These are phyloP conservation scores for Lentinula lateritia DNA, from an alignment of 768 basidiomycete genomes.

Conservation along the genomic window DNA sequence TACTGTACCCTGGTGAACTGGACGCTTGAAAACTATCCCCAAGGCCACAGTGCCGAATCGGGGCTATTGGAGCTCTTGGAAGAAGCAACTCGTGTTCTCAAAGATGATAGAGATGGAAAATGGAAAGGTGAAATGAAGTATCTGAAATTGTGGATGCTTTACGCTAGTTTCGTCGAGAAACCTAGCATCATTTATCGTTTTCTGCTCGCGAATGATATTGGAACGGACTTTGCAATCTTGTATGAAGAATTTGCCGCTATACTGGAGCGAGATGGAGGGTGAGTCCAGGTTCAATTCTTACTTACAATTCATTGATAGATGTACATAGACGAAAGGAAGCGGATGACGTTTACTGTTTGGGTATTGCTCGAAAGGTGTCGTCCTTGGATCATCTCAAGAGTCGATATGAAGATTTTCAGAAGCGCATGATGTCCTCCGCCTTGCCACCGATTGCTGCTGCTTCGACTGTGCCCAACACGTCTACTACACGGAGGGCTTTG, in stretches of 20 bases:
- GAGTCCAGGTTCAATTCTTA: constrained; percentile 11
- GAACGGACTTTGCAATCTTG: constrained; percentile 69
- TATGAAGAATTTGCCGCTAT: constrained; percentile 92
- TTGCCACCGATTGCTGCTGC: constrained; percentile 32
- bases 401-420: constrained; percentile 84
- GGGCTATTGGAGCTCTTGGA: constrained; percentile 91
- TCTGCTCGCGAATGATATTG: constrained; percentile 87
- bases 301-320: constrained; percentile 6
- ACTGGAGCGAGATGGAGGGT: constrained; percentile 82
- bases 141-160: constrained; percentile 91
- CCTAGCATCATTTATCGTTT: constrained; percentile 87
- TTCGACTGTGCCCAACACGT: constrained; percentile 22
- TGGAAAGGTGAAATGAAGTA: constrained; percentile 83
- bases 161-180: constrained; percentile 88
- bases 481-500: constrained; percentile 29
- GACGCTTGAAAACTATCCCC: constrained; percentile 92
- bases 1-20: constrained; percentile 85
- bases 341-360: constrained; percentile 85
- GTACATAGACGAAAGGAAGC: constrained; percentile 70
- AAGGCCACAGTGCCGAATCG: constrained; percentile 84
- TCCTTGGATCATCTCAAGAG: constrained; percentile 78
- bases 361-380: constrained; percentile 75
- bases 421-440: constrained; percentile 69
- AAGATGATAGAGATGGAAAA: constrained; percentile 64
- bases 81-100: constrained; percentile 82